A percentile compares a stretch with the other conserved stretches of the same genome.
These are phyloP conservation scores for Dothideomycetes sp. DNA, from an alignment of 2,329 filamentous ascomycete species.

Conservation along the genomic window DNA sequence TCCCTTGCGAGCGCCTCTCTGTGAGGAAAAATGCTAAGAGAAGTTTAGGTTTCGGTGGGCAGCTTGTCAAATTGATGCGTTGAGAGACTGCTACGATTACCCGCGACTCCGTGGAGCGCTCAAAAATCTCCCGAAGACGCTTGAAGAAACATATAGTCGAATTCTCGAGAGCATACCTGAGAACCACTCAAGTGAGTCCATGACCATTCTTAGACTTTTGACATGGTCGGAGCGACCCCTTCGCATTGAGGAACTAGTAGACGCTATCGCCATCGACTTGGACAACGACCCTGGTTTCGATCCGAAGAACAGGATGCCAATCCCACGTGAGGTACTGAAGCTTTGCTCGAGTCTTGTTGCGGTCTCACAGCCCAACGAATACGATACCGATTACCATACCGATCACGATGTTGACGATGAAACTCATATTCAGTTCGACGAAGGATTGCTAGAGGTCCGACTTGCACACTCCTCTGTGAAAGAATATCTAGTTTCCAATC, in stretches of 20 bases:
- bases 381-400: no score
- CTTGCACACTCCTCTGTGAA: no score
- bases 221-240: background rate
- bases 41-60: conserved; percentile 2
- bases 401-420: no score
- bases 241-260: background rate
- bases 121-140: background rate
- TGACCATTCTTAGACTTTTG: background rate
- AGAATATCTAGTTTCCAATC: no score
- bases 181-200: background rate
- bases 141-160: background rate
- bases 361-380: conserved; percentile 20
- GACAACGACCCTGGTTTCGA: background rate
- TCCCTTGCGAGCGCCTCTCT: no score
- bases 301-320: background rate
- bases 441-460: no score
- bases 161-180: background rate
- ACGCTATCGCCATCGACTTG: background rate
- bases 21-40: no score
- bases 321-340: background rate
- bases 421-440: no score
- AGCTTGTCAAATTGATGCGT: conserved; percentile 2
- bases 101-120: background rate
- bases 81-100: background rate
- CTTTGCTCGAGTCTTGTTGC: conserved; percentile 16